Conservation (phyloP, 257 asterid genomes). For the Nicotiana attenuata region DNA sequence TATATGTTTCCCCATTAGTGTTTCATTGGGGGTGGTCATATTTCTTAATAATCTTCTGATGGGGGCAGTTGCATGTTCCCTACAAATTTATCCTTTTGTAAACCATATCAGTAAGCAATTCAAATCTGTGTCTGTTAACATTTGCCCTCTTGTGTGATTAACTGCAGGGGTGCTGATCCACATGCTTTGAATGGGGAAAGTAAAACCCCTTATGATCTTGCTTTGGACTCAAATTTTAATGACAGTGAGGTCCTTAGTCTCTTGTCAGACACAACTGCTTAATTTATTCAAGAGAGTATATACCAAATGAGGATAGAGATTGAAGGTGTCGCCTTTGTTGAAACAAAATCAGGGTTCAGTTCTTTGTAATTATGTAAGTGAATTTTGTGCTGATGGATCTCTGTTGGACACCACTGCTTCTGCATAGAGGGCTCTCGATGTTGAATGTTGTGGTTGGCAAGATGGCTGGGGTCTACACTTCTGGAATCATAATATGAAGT, state of each 20-base stretch:
- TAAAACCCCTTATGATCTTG: conserved; percentile 49
- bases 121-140: not conserved
- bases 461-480: not conserved
- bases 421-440: conserved; percentile 9
- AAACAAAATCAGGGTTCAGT: conserved; percentile 20
- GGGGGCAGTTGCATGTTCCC: not conserved
- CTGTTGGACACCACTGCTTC: conserved; percentile 15
- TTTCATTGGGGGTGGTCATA: not conserved
- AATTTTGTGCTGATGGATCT: conserved; percentile 14
- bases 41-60: not conserved
- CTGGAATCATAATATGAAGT: not conserved
- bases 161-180: conserved; percentile 87
- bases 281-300: conserved; percentile 12
- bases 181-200: conserved; percentile 62
- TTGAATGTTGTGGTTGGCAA: not conserved
- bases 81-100: not conserved
- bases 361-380: conserved; percentile 42
- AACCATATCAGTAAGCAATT: not conserved
- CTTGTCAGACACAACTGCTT: conserved; percentile 46
- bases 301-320: not conserved
- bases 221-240: conserved; percentile 54
- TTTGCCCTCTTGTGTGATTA: not conserved
- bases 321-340: conserved; percentile 13
- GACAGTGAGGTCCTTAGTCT: conserved; percentile 65
- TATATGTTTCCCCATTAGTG: not conserved